Conservation (phyloP, 495 filamentous ascomycete species). For the Tuber aestivum region DNA sequence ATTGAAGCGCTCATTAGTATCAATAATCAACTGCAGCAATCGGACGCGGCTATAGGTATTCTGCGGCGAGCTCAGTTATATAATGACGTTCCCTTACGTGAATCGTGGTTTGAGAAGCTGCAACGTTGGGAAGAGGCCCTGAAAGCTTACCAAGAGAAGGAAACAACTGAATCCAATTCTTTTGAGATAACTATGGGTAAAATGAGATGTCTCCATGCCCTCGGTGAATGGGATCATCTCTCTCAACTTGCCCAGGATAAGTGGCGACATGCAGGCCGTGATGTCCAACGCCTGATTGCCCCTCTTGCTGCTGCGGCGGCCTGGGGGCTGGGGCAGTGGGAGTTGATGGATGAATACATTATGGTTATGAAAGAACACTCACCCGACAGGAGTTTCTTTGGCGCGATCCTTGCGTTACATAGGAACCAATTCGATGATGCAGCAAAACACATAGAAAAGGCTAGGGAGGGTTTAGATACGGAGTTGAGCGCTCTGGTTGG, state of each 20-base stretch:
- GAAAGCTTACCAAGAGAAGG: constrained; percentile 74
- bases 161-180: constrained; percentile 58
- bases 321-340: constrained; percentile 97
- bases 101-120: constrained; percentile 98
- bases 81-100: constrained; percentile 80
- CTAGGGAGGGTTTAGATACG: constrained; percentile 85
- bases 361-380: constrained; percentile 87
- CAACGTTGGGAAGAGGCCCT: constrained; percentile 98
- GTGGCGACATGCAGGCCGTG: constrained; percentile 77
- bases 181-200: constrained; percentile 98
- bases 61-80: constrained; percentile 90
- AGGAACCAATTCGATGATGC: constrained; percentile 92
- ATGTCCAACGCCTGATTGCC: constrained; percentile 81
- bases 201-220: constrained; percentile 95
- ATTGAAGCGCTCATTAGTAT: constrained; percentile 97
- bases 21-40: constrained; percentile 97
- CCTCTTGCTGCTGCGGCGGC: constrained; percentile 90
- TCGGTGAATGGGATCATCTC: constrained; percentile 93
- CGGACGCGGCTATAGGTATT: constrained; percentile 94
- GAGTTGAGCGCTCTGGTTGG: constrained; percentile 90
- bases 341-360: constrained; percentile 94
- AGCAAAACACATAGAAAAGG: constrained; percentile 74
- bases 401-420: constrained; percentile 86
- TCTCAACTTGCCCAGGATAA: constrained; percentile 83
- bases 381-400: constrained; percentile 94